Conservation (phyloP, 2,329 filamentous ascomycete genomes). For the Verticillium albo-atrum region DNA sequence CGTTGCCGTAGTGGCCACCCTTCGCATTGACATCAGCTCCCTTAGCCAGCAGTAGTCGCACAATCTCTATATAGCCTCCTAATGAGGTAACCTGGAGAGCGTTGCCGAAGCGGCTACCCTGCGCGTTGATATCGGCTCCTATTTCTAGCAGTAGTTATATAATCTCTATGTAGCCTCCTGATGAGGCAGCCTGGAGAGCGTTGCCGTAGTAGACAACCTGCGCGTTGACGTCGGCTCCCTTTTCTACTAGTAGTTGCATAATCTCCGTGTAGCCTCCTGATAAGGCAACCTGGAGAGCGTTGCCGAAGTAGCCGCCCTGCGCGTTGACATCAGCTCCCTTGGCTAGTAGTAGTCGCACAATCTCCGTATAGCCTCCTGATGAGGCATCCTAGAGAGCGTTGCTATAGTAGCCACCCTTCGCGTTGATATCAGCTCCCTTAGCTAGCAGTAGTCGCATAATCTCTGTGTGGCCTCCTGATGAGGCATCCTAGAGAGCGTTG, state of each 20-base stretch:
- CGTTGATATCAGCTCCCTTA: too few relatives aligned
- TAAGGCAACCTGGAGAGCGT: conserved; percentile 1
- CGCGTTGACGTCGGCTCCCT: conserved; percentile 3
- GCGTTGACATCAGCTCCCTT: conserved; percentile 1
- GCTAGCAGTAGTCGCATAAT: too few relatives aligned
- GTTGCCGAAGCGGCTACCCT: neutral
- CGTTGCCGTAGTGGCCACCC: neutral
- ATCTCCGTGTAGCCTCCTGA: neutral
- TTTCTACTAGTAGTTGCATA: conserved; percentile 2
- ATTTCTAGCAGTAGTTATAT: conserved; percentile 2
- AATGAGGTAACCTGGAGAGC: neutral
- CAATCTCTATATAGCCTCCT: neutral
- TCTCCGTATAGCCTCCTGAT: too few relatives aligned
- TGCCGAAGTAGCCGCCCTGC: neutral
- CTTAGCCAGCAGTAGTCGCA: neutral
- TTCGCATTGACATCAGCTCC: neutral
- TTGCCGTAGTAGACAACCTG: conserved; percentile 10
- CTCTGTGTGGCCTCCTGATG: too few relatives aligned
- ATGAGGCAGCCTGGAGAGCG: conserved; percentile 12
- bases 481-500: neutral
- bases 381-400: too few relatives aligned
- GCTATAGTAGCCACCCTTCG: too few relatives aligned
- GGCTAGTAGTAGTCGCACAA: neutral
- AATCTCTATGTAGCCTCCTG: neutral
- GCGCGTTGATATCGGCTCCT: conserved; percentile 5